A percentile compares a stretch with the other conserved stretches of the same genome.
Conservation (phyloP, 345 rosid genomes). For the Mallotus nudiflorus region DNA sequence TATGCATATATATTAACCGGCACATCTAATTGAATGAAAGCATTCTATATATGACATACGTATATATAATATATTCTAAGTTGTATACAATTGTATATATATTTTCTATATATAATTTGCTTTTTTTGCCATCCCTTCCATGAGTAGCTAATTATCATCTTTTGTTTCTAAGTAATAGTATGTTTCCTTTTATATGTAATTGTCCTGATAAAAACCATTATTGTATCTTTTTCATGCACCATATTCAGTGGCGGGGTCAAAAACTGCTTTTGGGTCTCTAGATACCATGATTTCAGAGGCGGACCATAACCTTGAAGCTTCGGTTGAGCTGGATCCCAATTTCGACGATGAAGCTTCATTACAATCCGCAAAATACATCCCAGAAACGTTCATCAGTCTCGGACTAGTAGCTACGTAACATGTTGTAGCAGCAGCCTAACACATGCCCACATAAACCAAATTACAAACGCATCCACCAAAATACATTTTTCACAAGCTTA, state of each 20-base stretch:
- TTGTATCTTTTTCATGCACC: neutral
- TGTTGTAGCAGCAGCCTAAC: constrained; percentile 99
- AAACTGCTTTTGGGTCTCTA: constrained; percentile 47
- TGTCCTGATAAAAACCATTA: neutral
- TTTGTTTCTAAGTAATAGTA: neutral
- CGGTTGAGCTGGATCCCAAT: constrained; percentile 61
- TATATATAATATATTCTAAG: constrained; percentile 3
- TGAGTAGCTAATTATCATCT: neutral
- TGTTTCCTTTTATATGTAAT: neutral
- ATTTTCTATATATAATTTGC: neutral
- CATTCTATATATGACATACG: neutral
- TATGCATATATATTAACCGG: neutral
- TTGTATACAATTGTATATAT: neutral
- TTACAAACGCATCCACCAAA: too few species aligned
- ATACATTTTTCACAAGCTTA: neutral
- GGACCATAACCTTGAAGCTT: constrained; percentile 78
- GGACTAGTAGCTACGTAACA: constrained; percentile 81
- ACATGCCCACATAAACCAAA: neutral
- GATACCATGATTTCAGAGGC: constrained; percentile 82
- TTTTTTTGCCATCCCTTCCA: neutral
- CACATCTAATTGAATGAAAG: neutral
- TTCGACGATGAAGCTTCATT: constrained; percentile 78
- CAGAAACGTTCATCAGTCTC: constrained; percentile 52
- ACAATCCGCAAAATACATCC: constrained; percentile 88
- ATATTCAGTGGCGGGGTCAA: constrained; percentile 38